Evolutionary conservation across 768 basidiomycete genomes (phyloP).

Genomic region (Hortiboletus campestris): DNA sequence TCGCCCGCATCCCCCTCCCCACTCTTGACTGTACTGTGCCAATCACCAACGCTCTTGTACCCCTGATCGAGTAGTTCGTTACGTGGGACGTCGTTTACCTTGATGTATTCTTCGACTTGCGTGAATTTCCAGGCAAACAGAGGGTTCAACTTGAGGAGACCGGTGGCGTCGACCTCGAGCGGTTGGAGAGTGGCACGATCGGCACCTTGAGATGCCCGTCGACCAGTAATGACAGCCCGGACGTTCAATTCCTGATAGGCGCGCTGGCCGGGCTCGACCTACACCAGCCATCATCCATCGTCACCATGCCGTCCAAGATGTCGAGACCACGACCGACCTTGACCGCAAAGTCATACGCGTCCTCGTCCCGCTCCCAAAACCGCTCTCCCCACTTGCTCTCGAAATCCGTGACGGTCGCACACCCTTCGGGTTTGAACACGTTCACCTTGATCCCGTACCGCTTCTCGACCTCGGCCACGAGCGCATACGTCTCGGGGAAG

Average conservation of each 20-base stretch:
- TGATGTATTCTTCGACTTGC: slow-evolving; percentile 82
- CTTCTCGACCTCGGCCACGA: slow-evolving; percentile 77
- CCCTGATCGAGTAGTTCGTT: slow-evolving; percentile 88
- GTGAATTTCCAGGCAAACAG: slow-evolving; percentile 85
- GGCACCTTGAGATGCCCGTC: slow-evolving; percentile 91
- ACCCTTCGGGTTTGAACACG: slow-evolving; percentile 77
- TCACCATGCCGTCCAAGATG: too few species aligned
- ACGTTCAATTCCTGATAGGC: slow-evolving; percentile 82
- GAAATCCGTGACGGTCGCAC: slow-evolving; percentile 67
- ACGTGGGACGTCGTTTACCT: slow-evolving; percentile 76
- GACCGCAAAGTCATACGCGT: slow-evolving; percentile 84
- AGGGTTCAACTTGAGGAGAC: slow-evolving; percentile 92
- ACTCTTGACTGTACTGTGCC: slow-evolving; percentile 87
- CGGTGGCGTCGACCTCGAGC: slow-evolving; percentile 87
- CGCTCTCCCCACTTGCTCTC: slow-evolving; percentile 74
- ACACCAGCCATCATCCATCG: background rate
- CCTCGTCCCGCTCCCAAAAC: slow-evolving; percentile 88
- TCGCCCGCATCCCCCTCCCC: slow-evolving; percentile 70
- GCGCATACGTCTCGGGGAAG: slow-evolving; percentile 88
- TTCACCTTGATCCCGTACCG: slow-evolving; percentile 72
- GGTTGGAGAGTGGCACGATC: slow-evolving; percentile 80
- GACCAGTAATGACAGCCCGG: slow-evolving; percentile 89
- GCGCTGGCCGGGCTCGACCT: slow-evolving; percentile 92
- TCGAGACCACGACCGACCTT: slow-evolving; percentile 56
- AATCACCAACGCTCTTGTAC: slow-evolving; percentile 95